Conservation (phyloP, 495 filamentous ascomycete genomes). For the Penicillium pulvis region DNA sequence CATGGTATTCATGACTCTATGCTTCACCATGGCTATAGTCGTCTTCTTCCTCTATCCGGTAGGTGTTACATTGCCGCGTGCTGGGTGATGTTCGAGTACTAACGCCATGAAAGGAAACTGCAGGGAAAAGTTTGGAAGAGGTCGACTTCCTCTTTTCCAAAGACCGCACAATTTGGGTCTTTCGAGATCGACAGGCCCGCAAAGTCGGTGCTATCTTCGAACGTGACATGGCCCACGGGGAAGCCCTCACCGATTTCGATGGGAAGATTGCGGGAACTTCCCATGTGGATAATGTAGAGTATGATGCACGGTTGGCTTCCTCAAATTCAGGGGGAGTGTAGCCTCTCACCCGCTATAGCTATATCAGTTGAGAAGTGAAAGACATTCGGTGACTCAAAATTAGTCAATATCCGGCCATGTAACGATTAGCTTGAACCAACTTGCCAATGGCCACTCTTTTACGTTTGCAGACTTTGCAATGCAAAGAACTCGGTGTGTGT, state of each 20-base stretch:
- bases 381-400: too few species aligned
- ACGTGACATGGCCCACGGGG: constrained; percentile 33
- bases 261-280: constrained; percentile 5
- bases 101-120: constrained; percentile 19
- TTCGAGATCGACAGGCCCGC: constrained; percentile 20
- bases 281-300: constrained; percentile 16
- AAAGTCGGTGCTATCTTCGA: constrained; percentile 36
- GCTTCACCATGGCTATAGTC: constrained; percentile 18
- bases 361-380: too few species aligned
- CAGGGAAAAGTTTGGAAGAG: constrained; percentile 28
- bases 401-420: too few species aligned
- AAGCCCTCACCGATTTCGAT: constrained; percentile 36
- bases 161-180: constrained; percentile 27
- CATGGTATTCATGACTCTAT: constrained; percentile 30
- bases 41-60: constrained; percentile 28
- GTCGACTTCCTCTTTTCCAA: constrained; percentile 32
- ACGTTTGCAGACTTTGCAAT: too few species aligned
- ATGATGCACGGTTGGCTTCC: constrained; percentile 32
- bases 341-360: too few species aligned
- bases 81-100: background rate
- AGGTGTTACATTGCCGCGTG: background rate
- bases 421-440: too few species aligned
- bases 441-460: too few species aligned
- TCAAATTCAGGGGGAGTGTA: background rate
- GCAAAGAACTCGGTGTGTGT: too few species aligned